Evolutionary conservation across 169 alveolate genomes (phyloP).

Genomic region (Fabrea salina): DNA sequence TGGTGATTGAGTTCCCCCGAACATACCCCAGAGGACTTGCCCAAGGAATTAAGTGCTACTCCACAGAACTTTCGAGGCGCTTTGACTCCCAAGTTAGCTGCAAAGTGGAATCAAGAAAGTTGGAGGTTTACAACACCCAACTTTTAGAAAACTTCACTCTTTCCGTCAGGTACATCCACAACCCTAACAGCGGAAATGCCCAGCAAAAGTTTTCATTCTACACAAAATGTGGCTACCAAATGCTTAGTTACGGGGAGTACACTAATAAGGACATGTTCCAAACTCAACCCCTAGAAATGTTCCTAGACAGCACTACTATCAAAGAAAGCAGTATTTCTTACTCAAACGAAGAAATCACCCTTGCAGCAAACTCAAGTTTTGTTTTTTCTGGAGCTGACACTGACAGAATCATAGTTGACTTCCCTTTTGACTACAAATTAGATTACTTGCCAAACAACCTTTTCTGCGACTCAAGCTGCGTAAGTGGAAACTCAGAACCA

Average conservation of each 20-base stretch:
- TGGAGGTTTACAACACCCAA: slow-evolving; percentile 8
- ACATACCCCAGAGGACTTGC: slow-evolving; percentile 7
- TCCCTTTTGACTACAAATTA: slow-evolving; percentile 9
- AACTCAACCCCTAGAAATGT: neutral
- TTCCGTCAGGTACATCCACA: neutral
- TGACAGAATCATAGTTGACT: neutral
- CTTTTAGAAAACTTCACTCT: neutral
- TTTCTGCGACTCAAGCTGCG: neutral
- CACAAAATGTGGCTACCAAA: slow-evolving; percentile 20
- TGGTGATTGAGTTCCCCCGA: neutral
- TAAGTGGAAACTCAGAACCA: neutral
- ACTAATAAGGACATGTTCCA: neutral
- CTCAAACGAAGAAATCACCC: neutral
- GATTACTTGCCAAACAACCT: neutral
- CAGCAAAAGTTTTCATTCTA: neutral
- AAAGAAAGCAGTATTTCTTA: neutral
- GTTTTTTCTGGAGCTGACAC: neutral
- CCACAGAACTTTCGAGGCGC: neutral
- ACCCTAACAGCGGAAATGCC: neutral
- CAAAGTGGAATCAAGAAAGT: neutral
- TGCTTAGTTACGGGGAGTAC: slow-evolving; percentile 1
- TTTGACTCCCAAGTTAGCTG: neutral
- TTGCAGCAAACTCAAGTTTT: neutral
- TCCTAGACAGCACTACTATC: neutral
- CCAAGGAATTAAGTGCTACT: neutral